Conservation (phyloP, 73 alveolate genomes). For the Tetrahymena thermophila region DNA sequence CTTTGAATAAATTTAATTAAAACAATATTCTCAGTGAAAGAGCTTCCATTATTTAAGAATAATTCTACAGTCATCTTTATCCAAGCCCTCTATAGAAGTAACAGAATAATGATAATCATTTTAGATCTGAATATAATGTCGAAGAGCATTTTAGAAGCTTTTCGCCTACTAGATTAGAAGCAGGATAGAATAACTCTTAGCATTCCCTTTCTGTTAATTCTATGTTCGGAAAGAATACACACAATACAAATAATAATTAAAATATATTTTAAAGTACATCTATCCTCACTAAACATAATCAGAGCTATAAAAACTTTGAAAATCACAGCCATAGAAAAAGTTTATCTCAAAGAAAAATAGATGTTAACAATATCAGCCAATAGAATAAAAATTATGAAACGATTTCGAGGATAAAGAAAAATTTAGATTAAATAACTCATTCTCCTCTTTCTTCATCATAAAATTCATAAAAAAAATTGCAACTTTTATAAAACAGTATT, state of each 20-base stretch:
- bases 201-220: not conserved
- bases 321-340: not conserved
- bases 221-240: not conserved
- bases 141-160: not conserved
- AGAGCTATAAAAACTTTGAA: not conserved
- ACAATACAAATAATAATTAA: not conserved
- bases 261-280: not conserved
- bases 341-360: not conserved
- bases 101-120: not conserved
- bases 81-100: not conserved
- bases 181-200: not conserved
- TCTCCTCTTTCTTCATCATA: not conserved
- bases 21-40: not conserved
- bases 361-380: not conserved
- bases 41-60: not conserved
- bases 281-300: not conserved
- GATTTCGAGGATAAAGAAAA: not conserved
- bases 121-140: not conserved
- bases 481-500: not conserved
- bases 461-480: not conserved
- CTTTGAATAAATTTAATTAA: not conserved
- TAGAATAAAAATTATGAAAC: not conserved
- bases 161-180: not conserved
- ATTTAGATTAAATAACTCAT: not conserved
- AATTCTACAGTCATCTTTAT: not conserved